Percentiles rank a stretch among this genome's conserved stretches.
Conservation (phyloP, 768 basidiomycete genomes). For the Lepiota brunneoincarnata region DNA sequence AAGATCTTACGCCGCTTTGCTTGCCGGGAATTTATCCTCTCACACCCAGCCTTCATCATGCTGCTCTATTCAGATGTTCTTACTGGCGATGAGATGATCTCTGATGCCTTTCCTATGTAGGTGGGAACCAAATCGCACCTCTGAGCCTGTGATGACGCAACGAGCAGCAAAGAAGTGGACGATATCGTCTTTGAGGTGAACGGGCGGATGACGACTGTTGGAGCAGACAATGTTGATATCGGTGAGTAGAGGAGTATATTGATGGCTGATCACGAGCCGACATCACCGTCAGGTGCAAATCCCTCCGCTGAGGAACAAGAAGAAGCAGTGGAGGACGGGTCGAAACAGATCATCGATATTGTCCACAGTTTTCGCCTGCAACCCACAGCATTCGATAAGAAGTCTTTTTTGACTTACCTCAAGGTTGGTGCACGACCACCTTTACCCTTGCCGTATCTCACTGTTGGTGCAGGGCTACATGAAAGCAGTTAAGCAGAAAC, state of each 20-base stretch:
- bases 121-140: slow-evolving; percentile 22
- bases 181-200: slow-evolving; percentile 86
- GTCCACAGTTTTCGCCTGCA: slow-evolving; percentile 90
- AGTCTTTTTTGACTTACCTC: slow-evolving; percentile 75
- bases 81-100: slow-evolving; percentile 86
- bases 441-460: not conserved
- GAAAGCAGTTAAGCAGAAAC: slow-evolving; percentile 79
- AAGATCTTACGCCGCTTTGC: slow-evolving; percentile 16
- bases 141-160: slow-evolving; percentile 4
- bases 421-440: slow-evolving; percentile 49
- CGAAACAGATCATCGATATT: slow-evolving; percentile 82
- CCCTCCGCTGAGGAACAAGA: slow-evolving; percentile 86
- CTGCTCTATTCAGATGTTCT: slow-evolving; percentile 75
- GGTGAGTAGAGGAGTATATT: slow-evolving; percentile 45
- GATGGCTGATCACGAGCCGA: slow-evolving; percentile 1
- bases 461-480: slow-evolving; percentile 70
- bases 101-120: slow-evolving; percentile 87
- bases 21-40: slow-evolving; percentile 13
- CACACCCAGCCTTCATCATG: slow-evolving; percentile 42
- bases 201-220: slow-evolving; percentile 66
- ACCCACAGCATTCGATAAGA: slow-evolving; percentile 84
- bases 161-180: slow-evolving; percentile 68
- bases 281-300: slow-evolving; percentile 68
- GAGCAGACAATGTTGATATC: slow-evolving; percentile 85
- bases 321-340: slow-evolving; percentile 80